Percentiles rank a stretch among this genome's conserved stretches.
Conservation (phyloP, 192 early-diverging fungal genomes). For the Spizellomyces punctatus region DNA sequence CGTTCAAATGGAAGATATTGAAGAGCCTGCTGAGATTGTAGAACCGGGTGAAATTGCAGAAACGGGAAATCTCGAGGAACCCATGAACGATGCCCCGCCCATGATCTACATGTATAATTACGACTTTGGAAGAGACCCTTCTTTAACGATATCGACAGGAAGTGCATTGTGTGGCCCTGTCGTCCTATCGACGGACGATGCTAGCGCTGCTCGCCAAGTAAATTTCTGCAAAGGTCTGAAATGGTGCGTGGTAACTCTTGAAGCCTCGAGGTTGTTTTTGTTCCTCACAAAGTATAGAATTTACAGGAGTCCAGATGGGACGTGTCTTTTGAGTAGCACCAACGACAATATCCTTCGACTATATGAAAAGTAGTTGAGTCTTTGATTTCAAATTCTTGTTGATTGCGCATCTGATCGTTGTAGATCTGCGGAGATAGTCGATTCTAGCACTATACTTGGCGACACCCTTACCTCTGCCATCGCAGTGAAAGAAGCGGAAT, state of each 20-base stretch:
- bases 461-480: constrained; percentile 32
- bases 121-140: no score
- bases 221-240: constrained; percentile 65
- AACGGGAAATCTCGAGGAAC: no score
- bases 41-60: no score
- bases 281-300: not conserved
- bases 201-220: not conserved
- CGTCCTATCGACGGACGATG: not conserved
- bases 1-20: no score
- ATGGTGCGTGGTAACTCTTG: constrained; percentile 48
- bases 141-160: constrained; percentile 6
- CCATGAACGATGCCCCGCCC: no score
- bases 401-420: no score
- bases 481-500: constrained; percentile 50
- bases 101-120: no score
- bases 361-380: constrained; percentile 42
- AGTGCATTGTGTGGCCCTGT: constrained; percentile 13
- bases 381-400: not conserved
- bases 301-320: constrained; percentile 70
- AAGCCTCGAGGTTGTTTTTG: not conserved
- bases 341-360: constrained; percentile 64
- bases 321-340: constrained; percentile 61
- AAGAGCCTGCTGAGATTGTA: no score
- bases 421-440: not conserved
- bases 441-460: not conserved